phyloP scores from a whole-genome alignment of 2,329 filamentous ascomycete species.

The Beauveria medogensis region DNA sequence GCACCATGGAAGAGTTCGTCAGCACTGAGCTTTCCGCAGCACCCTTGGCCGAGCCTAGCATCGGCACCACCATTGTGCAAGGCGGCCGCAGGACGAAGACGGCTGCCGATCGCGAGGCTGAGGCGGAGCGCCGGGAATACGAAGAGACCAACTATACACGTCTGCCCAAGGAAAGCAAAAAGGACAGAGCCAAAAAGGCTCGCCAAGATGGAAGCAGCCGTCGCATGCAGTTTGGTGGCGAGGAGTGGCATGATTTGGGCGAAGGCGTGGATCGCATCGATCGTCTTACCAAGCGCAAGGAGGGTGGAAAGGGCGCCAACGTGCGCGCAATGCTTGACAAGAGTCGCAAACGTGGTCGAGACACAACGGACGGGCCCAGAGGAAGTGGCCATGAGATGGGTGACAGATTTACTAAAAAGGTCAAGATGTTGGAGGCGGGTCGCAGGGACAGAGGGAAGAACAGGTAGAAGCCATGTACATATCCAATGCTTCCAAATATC shows the following conservation, averaged over 20 bases:
- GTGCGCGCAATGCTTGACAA: constrained; percentile 64
- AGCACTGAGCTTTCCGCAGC: constrained; percentile 73
- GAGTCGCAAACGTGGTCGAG: constrained; percentile 72
- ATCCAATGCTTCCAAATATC: neutral
- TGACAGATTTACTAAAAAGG: constrained; percentile 63
- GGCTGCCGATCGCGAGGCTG: constrained; percentile 63
- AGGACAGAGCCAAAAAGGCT: constrained; percentile 62
- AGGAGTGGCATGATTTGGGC: constrained; percentile 83
- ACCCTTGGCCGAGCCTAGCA: constrained; percentile 77
- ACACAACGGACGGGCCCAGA: constrained; percentile 60
- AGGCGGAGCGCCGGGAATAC: constrained; percentile 74
- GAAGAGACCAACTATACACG: constrained; percentile 91
- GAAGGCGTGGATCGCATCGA: constrained; percentile 83
- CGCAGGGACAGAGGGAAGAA: constrained; percentile 37
- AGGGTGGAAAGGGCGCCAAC: constrained; percentile 42
- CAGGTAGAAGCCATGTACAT: constrained; percentile 20
- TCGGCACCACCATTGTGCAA: constrained; percentile 78
- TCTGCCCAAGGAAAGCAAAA: constrained; percentile 79
- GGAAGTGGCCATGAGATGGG: constrained; percentile 62
- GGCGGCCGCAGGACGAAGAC: constrained; percentile 76
- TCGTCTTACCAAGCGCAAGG: constrained; percentile 65
- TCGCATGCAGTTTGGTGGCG: constrained; percentile 72
- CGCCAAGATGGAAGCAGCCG: constrained; percentile 40
- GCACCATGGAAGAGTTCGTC: constrained; percentile 87
- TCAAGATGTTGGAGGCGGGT: constrained; percentile 46